These are phyloP conservation scores for Lecanicillium sp. DNA, from an alignment of 2,329 filamentous ascomycete species.

Conservation along the genomic window DNA sequence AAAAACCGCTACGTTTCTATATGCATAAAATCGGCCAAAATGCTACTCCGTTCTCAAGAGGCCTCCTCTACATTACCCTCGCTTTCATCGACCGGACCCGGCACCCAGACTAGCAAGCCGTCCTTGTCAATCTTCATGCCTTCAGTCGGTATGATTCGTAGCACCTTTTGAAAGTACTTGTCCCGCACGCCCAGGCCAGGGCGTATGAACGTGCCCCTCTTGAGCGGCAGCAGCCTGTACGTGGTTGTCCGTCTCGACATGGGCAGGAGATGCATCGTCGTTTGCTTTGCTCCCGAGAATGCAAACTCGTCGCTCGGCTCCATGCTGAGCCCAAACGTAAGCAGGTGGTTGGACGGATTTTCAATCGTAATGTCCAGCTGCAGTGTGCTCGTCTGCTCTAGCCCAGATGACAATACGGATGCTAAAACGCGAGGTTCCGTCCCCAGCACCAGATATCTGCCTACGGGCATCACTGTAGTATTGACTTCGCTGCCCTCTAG, in stretches of 20 bases:
- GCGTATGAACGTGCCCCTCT: constrained; percentile 58
- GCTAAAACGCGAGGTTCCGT: constrained; percentile 81
- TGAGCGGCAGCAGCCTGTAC: constrained; percentile 66
- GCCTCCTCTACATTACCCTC: constrained; percentile 15
- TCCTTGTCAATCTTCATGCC: constrained; percentile 61
- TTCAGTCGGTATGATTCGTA: constrained; percentile 73
- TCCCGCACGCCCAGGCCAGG: constrained; percentile 74
- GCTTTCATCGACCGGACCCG: constrained; percentile 22
- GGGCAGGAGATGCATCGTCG: constrained; percentile 73
- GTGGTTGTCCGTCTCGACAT: constrained; percentile 66
- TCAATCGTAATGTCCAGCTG: constrained; percentile 63
- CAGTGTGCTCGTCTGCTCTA: constrained; percentile 27
- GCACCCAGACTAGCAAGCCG: constrained; percentile 55
- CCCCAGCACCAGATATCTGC: constrained; percentile 71
- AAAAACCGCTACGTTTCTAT: not conserved
- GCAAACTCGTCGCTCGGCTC: constrained; percentile 89
- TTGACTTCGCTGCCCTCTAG: constrained; percentile 34
- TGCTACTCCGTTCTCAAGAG: constrained; percentile 1
- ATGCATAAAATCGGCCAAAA: not conserved
- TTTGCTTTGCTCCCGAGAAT: constrained; percentile 81
- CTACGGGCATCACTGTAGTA: constrained; percentile 65
- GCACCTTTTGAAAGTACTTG: constrained; percentile 85
- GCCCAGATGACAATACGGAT: constrained; percentile 37
- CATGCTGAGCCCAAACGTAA: constrained; percentile 89
- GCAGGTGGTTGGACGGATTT: constrained; percentile 88